These are phyloP conservation scores for Physaria fendleri DNA, from an alignment of 345 rosid species.

Conservation along the genomic window DNA sequence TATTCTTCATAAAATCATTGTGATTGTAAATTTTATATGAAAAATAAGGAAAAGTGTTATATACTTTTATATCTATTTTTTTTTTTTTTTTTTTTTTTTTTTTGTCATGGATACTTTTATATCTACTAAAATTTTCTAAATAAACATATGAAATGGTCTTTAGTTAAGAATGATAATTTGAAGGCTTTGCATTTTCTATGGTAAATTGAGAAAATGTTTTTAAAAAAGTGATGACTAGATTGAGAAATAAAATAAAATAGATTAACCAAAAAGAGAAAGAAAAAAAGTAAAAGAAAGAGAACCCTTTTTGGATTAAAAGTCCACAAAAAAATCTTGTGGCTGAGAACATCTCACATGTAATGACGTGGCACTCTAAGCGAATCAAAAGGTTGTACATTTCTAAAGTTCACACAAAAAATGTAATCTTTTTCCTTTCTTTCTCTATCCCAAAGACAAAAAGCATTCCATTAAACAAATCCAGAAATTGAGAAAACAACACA, in stretches of 20 bases:
- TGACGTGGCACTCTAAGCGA: slow-evolving; percentile 56
- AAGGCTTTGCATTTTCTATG: too few relatives aligned
- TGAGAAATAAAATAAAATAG: background rate
- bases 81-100: too few relatives aligned
- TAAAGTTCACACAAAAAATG: slow-evolving; percentile 23
- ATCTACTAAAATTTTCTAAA: too few relatives aligned
- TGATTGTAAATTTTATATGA: too few relatives aligned
- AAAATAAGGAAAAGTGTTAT: too few relatives aligned
- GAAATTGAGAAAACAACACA: slow-evolving; percentile 19
- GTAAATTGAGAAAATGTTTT: background rate
- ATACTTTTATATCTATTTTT: too few relatives aligned
- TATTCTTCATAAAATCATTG: too few relatives aligned
- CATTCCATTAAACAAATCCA: slow-evolving; percentile 3
- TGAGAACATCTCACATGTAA: slow-evolving; percentile 35
- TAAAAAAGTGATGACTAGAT: slow-evolving; percentile 34
- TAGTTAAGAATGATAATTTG: too few relatives aligned
- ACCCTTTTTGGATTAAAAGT: slow-evolving; percentile 20
- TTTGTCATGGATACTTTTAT: too few relatives aligned
- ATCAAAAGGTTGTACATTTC: slow-evolving; percentile 40
- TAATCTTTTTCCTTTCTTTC: slow-evolving; percentile 23
- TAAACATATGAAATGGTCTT: too few relatives aligned
- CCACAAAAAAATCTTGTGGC: slow-evolving; percentile 74
- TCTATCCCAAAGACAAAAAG: slow-evolving; percentile 8
- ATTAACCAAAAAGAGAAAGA: slow-evolving; percentile 20
- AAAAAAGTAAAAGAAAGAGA: background rate